Percentiles rank a stretch among this genome's conserved stretches.
Conservation (phyloP, 2,329 filamentous ascomycete species). For the Fusarium redolens region DNA sequence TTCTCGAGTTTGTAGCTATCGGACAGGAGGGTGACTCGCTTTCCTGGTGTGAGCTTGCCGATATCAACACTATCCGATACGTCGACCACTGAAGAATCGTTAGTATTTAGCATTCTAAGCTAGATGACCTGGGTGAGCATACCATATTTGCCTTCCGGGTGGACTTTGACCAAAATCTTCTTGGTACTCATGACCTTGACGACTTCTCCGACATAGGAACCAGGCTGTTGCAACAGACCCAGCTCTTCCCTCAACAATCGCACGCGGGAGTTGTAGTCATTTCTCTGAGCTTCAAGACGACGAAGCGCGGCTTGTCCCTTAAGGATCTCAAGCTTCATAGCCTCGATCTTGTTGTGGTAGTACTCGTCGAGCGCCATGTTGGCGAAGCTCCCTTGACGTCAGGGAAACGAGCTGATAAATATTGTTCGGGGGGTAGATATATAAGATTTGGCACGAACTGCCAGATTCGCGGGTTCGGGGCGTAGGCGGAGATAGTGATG, state of each 20-base stretch:
- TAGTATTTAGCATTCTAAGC: neutral
- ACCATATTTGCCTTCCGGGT: conserved; percentile 99
- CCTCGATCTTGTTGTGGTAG: conserved; percentile 99
- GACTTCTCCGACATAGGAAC: conserved; percentile 98
- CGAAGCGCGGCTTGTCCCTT: conserved; percentile 96
- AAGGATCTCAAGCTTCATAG: conserved; percentile 99
- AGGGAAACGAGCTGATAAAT: conserved; percentile 10
- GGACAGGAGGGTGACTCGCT: conserved; percentile 95
- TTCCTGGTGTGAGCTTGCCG: conserved; percentile 93
- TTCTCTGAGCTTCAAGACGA: conserved; percentile 95
- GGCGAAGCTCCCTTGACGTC: conserved; percentile 49
- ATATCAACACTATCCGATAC: conserved; percentile 95
- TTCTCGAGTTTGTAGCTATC: conserved; percentile 99
- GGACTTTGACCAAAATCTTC: conserved; percentile 98
- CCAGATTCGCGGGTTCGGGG: conserved; percentile 3
- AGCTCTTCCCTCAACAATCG: conserved; percentile 95
- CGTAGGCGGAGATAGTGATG: conserved; percentile 20
- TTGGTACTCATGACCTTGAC: conserved; percentile 99
- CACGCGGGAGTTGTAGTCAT: conserved; percentile 99
- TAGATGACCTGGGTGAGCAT: conserved; percentile 48
- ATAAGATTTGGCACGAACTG: neutral
- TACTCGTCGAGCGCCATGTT: conserved; percentile 99
- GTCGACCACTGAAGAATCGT: conserved; percentile 79
- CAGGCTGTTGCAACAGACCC: conserved; percentile 93
- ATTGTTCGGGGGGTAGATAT: conserved; percentile 9